These are phyloP conservation scores for Fraxinus angustifolia DNA, from an alignment of 305 asterid species.

Conservation along the genomic window DNA sequence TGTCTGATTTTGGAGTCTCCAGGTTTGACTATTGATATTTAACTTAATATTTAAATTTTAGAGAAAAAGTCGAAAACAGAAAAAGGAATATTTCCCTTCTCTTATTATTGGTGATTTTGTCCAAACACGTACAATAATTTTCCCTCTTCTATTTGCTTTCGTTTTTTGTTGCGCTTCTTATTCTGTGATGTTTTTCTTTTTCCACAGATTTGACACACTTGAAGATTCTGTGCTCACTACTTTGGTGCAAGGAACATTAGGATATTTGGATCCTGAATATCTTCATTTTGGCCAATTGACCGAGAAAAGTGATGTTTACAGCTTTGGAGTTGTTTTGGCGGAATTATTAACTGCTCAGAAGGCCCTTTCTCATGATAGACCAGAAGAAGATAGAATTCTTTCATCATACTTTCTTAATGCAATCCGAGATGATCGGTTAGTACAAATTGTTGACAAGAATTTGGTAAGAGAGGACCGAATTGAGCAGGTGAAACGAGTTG, in stretches of 20 bases:
- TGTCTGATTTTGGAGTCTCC: constrained; percentile 23
- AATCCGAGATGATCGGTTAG: background rate
- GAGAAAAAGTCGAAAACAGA: background rate
- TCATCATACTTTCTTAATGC: background rate
- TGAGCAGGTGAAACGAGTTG: constrained; percentile 1
- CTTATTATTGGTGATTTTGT: background rate
- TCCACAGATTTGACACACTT: background rate
- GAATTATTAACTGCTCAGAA: constrained; percentile 9
- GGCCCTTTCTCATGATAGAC: background rate
- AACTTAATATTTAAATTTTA: background rate
- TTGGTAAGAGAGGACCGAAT: background rate
- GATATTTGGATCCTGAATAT: constrained; percentile 24
- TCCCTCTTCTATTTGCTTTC: background rate
- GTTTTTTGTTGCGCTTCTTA: too few species aligned
- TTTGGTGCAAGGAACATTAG: background rate
- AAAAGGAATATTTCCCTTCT: background rate
- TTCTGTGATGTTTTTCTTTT: background rate
- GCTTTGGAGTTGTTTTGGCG: constrained; percentile 21
- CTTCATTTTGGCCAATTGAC: constrained; percentile 5
- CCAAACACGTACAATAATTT: background rate
- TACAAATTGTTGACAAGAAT: background rate
- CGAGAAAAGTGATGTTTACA: constrained; percentile 21
- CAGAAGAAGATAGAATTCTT: background rate
- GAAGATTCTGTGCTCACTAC: background rate
- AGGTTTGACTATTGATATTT: background rate